Base-by-base conservation (phyloP, 192 early-diverging fungal species). In the Podila horticola region DNA sequence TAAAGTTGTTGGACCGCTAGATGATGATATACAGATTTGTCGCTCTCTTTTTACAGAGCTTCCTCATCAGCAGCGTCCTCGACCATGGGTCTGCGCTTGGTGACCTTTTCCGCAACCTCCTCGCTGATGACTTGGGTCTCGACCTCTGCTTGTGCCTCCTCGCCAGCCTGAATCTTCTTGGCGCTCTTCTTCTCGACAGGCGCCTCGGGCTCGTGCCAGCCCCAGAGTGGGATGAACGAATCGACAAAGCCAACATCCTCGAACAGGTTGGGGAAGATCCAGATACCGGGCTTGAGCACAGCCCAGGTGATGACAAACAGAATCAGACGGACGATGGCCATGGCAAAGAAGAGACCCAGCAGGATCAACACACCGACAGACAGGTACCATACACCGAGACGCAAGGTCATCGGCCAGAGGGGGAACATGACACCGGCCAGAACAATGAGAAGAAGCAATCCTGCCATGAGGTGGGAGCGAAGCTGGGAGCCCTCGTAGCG, bases 191-290 rank as follows among this genome's bases (percentile, higher is more conserved):
- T 82, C 59, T 67, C 72, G 17, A 74, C 74, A 65, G 74, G 63
- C 33, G 85, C 85, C 68, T 91, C 90, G 29, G 90, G 88, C 28
- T 75, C 85, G 65, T 93, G 93, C 92, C 93, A 98, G 62, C 87
- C 96, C 89, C 95, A 97, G 26, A 95, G 74, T 20, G 98, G 98
- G 67, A 93, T 91, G 74, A 99, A 99, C 67, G 92, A 94, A 69
- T 99, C 98, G 57, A 98, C 85, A 69, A 98, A 89, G 24, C 96
- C 96, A 58, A 94, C 93, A 79, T 99, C 98, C 48, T 92, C 98
- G 88, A 99, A 99, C 74, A 99, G 83, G 66, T 98, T 97, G 57
- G 98, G 98, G 87, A 97, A 99, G 17, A 99, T 84, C 98, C 97
- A 98, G 69, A 97, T 90, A 26, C 96, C 95, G 65, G 91, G 91